Base-by-base conservation (phyloP, 2,329 filamentous ascomycete species). In the Cladophialophora yegresii region DNA sequence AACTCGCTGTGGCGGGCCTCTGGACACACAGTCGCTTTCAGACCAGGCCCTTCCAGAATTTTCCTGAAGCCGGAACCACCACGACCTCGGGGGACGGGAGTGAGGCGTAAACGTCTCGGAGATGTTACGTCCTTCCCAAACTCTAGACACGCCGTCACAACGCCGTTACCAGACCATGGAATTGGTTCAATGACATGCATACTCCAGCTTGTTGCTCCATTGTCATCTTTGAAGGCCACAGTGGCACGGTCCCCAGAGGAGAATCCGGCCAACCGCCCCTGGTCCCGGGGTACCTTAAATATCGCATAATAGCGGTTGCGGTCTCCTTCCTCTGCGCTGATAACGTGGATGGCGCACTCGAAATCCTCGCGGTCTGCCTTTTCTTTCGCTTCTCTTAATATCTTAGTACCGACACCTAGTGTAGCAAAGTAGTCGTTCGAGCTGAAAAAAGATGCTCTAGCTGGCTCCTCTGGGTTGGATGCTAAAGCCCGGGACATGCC, bases 1-100 rank as follows among this genome's bases (percentile, higher is more conserved):
- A 55, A 61, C 10, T 55, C 45, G 59, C 59, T 55, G 16, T 61
- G 59, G 10, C 59, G 50, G 23, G 5, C n/a, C 8, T 61, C 50
- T 43, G 50, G 59, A 12, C 33, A 16, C 23, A 61, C 30, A 2
- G 9, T 61, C 4, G 49, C 59, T 16, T n/a, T 47, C 26, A n/a
- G 33, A 57, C 23, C 36, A 47, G 13, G 16, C 8, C 22, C 10
- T 33, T 43, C 40, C 40, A 50, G 43, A 8, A 33, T 50, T 32
- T 0, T 8, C 36, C 13, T 12, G 8, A 7, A 12, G 30, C 30
- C 13, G 2, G 12, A 22, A 47, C 20, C 7, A 8, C 28, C 6
- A n/a, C n/a, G 16, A 2, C 16, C 36, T 43, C 16, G 16, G n/a
- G 36, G 36, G 16, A 43, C 8, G 6, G 36, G 36, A n/a, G 36